phyloP scores from a whole-genome alignment of 2,329 filamentous ascomycete genomes.

The Nectriaceae sp. region DNA sequence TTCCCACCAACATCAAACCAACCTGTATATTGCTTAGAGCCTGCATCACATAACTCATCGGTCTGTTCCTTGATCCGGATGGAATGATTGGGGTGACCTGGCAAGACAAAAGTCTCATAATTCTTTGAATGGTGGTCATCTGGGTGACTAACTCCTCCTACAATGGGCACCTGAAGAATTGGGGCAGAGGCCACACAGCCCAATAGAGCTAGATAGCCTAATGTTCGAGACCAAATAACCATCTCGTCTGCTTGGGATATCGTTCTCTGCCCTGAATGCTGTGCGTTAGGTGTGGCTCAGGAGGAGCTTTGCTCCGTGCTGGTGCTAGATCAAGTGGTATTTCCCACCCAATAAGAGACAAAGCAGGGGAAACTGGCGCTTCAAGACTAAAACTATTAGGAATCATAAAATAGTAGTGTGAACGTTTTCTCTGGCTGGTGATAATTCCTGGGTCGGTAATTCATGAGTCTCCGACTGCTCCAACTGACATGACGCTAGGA shows the following conservation, averaged over 20 bases:
- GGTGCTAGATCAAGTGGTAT: too few species aligned
- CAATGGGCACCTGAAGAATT: background rate
- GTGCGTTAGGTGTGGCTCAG: too few species aligned
- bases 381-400: too few species aligned
- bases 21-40: conserved; percentile 22
- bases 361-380: too few species aligned
- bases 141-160: background rate
- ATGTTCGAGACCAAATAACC: background rate
- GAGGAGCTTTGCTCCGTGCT: too few species aligned
- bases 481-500: too few species aligned
- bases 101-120: background rate
- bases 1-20: conserved; percentile 18
- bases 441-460: too few species aligned
- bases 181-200: background rate
- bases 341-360: too few species aligned
- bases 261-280: too few species aligned
- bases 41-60: conserved; percentile 16
- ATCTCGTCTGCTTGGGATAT: background rate
- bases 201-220: background rate
- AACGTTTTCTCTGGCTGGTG: too few species aligned
- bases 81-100: conserved; percentile 10
- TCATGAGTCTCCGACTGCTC: too few species aligned
- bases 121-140: background rate
- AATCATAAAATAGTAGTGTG: too few species aligned
- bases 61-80: conserved; percentile 21